Percentiles rank a stretch among this genome's conserved stretches.
phyloP scores from a whole-genome alignment of 2,329 filamentous ascomycete genomes.

The Cladophialophora immunda region DNA sequence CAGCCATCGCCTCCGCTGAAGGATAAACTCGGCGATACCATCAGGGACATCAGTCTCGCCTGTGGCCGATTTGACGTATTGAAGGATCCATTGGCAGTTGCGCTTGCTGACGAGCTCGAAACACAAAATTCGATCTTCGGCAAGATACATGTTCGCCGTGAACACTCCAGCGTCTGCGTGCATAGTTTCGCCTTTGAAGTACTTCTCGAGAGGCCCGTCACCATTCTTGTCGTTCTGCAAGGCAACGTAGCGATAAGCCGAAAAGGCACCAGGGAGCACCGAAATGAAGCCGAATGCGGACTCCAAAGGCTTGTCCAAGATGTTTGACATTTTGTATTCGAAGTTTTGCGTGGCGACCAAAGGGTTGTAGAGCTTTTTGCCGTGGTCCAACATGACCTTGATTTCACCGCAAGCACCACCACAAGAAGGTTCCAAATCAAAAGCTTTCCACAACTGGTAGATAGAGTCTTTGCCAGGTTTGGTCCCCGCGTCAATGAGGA shows the following conservation, averaged over 20 bases:
- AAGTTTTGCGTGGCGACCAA: constrained; percentile 97
- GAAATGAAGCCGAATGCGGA: constrained; percentile 98
- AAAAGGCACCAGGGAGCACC: constrained; percentile 95
- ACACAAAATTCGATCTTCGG: constrained; percentile 61
- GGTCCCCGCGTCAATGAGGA: constrained; percentile 94
- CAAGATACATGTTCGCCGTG: constrained; percentile 78
- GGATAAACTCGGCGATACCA: constrained; percentile 90
- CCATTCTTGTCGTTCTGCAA: constrained; percentile 97
- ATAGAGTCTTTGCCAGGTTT: constrained; percentile 93
- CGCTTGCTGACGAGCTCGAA: constrained; percentile 93
- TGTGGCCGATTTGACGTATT: constrained; percentile 97
- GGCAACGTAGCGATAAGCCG: constrained; percentile 94
- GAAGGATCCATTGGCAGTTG: constrained; percentile 95
- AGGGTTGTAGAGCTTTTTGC: constrained; percentile 90
- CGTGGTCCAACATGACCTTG: constrained; percentile 91
- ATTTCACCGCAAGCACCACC: constrained; percentile 98
- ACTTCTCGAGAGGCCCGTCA: constrained; percentile 91
- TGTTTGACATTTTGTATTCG: constrained; percentile 99
- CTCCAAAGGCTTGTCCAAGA: constrained; percentile 95
- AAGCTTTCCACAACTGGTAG: constrained; percentile 98
- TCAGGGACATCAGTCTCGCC: constrained; percentile 98
- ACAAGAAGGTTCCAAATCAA: constrained; percentile 97
- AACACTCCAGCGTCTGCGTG: constrained; percentile 95
- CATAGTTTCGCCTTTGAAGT: constrained; percentile 96
- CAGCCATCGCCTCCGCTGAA: constrained; percentile 97